These are phyloP conservation scores for Suillus cothurnatus DNA, from an alignment of 768 basidiomycete species.

Conservation along the genomic window DNA sequence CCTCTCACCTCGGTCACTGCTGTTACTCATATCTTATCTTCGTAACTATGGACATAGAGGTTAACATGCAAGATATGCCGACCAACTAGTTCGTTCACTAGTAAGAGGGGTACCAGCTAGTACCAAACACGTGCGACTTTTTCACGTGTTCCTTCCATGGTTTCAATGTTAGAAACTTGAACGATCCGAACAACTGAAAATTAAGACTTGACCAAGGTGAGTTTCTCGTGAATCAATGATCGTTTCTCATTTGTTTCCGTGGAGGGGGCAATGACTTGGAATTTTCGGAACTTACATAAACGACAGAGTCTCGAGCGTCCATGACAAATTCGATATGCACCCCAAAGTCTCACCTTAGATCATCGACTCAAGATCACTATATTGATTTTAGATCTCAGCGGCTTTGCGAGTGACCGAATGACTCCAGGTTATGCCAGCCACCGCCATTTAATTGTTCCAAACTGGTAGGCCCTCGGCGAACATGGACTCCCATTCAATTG, in stretches of 20 bases:
- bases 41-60: too few species aligned
- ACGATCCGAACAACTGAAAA: too few species aligned
- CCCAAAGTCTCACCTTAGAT: not conserved
- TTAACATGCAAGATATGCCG: not conserved
- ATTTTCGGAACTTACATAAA: too few species aligned
- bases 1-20: too few species aligned
- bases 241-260: slow-evolving; percentile 4
- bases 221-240: not conserved
- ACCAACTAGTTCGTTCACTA: not conserved
- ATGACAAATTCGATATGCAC: not conserved
- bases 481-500: not conserved
- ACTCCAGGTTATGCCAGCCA: slow-evolving; percentile 1
- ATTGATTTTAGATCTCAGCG: slow-evolving; percentile 8
- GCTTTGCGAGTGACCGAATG: not conserved
- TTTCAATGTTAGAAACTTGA: too few species aligned
- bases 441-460: not conserved
- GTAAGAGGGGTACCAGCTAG: not conserved
- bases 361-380: not conserved
- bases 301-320: too few species aligned
- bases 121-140: not conserved
- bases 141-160: not conserved
- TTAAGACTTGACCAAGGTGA: not conserved
- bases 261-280: not conserved
- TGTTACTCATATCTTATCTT: too few species aligned
- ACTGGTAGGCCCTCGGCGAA: not conserved